These are phyloP conservation scores for Cochlearia excelsa DNA, from an alignment of 345 rosid genomes.

Conservation along the genomic window DNA sequence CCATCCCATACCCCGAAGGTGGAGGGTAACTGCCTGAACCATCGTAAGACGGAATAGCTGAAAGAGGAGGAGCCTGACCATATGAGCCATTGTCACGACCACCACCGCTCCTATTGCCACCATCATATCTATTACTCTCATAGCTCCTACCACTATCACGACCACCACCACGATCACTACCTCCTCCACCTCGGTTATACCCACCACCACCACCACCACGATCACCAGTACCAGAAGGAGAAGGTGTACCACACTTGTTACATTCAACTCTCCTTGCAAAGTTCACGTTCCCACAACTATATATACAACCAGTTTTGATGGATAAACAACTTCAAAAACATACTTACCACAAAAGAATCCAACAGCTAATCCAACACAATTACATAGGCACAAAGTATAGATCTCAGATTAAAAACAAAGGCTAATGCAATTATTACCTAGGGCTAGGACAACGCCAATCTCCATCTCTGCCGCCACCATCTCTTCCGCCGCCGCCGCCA, in stretches of 20 bases:
- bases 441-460: constrained; percentile 96
- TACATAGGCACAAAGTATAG: background rate
- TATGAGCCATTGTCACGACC: constrained; percentile 60
- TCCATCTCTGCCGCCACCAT: constrained; percentile 86
- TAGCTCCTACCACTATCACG: constrained; percentile 58
- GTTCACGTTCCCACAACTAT: constrained; percentile 95
- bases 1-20: constrained; percentile 68
- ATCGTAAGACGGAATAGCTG: constrained; percentile 63
- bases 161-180: constrained; percentile 55
- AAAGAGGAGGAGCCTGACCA: constrained; percentile 63
- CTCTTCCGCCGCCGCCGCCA: constrained; percentile 52
- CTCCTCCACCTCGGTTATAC: constrained; percentile 50
- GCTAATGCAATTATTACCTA: constrained; percentile 40
- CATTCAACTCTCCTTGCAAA: constrained; percentile 93
- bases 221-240: constrained; percentile 59
- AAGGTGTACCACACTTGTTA: constrained; percentile 89
- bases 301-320: constrained; percentile 34
- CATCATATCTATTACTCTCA: constrained; percentile 50
- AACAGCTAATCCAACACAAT: background rate
- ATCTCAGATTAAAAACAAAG: constrained; percentile 8
- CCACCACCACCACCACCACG: constrained; percentile 65
- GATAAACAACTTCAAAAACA: constrained; percentile 15
- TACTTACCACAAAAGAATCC: background rate
- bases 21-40: constrained; percentile 59
- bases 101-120: constrained; percentile 57